Base-by-base conservation (phyloP, 768 basidiomycete species). In the Naganishia onofrii region DNA sequence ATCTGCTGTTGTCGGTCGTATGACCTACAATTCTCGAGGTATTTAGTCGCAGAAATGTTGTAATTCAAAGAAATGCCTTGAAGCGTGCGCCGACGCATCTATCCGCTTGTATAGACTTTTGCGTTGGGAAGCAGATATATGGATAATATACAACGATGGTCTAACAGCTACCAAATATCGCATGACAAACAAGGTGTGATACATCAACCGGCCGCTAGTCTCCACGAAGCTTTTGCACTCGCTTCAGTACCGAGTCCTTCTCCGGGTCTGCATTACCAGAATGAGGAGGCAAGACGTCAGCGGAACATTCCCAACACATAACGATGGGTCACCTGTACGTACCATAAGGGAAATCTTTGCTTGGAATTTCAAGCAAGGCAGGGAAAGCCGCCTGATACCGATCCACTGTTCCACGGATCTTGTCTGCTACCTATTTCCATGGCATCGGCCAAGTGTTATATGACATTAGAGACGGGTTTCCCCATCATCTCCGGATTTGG, bases 281-380 rank as follows among this genome's bases (percentile, higher is more conserved):
- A 44, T 12, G 12, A 36, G 46, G 10, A 9, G 55, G 15, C 29
- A 54, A 29, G 28, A 1, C 4, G 26, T 15, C 28, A 13, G 23
- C 1, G 13, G 26, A 34, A 38, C 2, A 4, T 17, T 34, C 12
- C 3, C 21, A 55, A 51, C 1, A 7, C 6, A 51, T 3, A 12
- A 17, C 34, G 21, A 54, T 44, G 42, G 8, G 2, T 7, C 15
- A 15, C 9, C 26, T 19, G 6, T n/a, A 82, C 86, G 70, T 66
- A 95, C 95, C 94, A 76, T 98, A 98, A 42, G 95, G 95, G 81
- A 96, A 93, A 78, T 98, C 95, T 81, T 98, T 98, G 67, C 92
- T 93, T 29, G 96, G 96, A 72, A 99, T 98, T 82, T 99, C 96
- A 19, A 99, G 87, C 48, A 99, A 83, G 0, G 96, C 93, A 26